Evolutionary conservation across 176 grass and related monocot genomes (phyloP), one percentile per base, ranked within the genome.

Genomic region (Dactylis glomerata): DNA sequence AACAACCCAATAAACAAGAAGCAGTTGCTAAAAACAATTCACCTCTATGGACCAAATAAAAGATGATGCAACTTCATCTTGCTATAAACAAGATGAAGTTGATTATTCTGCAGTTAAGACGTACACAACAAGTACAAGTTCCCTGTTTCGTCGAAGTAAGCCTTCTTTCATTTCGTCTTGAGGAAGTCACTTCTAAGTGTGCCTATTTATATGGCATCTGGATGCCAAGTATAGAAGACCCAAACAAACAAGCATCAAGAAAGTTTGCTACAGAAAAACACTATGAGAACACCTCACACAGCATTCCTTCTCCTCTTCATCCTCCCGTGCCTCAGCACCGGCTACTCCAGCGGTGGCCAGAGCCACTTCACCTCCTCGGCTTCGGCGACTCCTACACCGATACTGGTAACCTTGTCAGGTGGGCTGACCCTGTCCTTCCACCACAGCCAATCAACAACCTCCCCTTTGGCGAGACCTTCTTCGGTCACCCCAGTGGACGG

Each of bases 391-490:
- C 85, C 0, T 72, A 68, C 6, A 54, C 85, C 22, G 88, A 93
- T 73, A 88, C 92, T 1, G 88, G 86, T 9, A 93, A 93, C 63
- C 45, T 71, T 10, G 19, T 68, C 52, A 55, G 75, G 19, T 44
- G 78, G 5, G 33, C 22, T 50, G 20, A 52, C 6, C 68, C 54
- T 1, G 3, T 47, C 1, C 14, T 80, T 9, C 56, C 73, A 2
- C 26, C 5, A 14, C 6, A n/a, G 0, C 41, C 10, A 2, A 23
- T 77, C 17, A 54, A 44, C 54, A 68, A 34, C 46, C 71, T n/a
- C 1, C 88, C 87, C 8, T 86, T 88, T 12, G 91, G 85, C 15
- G 78, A 87, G 44, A 93, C 85, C 33, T 90, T 75, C 81, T 93
- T 93, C 36, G 77, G 83, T 22, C 72, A 37, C 22, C 74, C 87